Evolutionary conservation across 148 eudicot genomes (phyloP).

Genomic region (Nepenthes gracilis): DNA sequence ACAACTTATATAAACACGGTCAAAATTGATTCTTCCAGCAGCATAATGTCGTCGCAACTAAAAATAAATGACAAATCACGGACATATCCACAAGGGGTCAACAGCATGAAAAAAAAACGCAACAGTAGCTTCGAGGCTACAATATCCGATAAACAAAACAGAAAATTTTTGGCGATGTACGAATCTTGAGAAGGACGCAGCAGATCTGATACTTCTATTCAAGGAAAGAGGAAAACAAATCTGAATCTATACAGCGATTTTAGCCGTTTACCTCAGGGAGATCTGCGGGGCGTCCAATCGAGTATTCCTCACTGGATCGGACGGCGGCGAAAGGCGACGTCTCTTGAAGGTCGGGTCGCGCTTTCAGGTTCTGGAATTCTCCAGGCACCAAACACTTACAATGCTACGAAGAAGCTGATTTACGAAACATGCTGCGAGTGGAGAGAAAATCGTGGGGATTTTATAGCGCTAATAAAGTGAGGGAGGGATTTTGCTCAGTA

Average conservation of each 20-base stretch:
- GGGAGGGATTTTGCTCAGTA: too few species aligned
- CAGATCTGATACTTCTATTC: not conserved
- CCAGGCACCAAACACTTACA: not conserved
- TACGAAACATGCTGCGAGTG: not conserved
- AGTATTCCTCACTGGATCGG: constrained; percentile 3
- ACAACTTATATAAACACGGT: too few species aligned
- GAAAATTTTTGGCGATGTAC: not conserved
- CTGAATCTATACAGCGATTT: constrained; percentile 1
- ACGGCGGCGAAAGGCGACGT: constrained; percentile 10
- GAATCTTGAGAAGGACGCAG: not conserved
- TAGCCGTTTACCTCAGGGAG: not conserved
- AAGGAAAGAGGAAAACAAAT: constrained; percentile 3
- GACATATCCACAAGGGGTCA: too few species aligned
- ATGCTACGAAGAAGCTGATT: not conserved
- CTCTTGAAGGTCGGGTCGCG: not conserved
- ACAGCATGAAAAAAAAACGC: not conserved
- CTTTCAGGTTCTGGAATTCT: constrained; percentile 4
- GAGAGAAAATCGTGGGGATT: too few species aligned
- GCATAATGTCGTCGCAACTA: too few species aligned
- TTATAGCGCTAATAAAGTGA: too few species aligned
- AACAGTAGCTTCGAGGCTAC: not conserved
- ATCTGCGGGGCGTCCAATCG: constrained; percentile 3
- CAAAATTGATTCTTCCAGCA: too few species aligned
- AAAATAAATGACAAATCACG: too few species aligned
- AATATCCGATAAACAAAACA: not conserved